A percentile compares a stretch with the other conserved stretches of the same genome.
These are phyloP conservation scores for Sporothrix curviconia DNA, from an alignment of 2,329 filamentous ascomycete genomes.

Conservation along the genomic window DNA sequence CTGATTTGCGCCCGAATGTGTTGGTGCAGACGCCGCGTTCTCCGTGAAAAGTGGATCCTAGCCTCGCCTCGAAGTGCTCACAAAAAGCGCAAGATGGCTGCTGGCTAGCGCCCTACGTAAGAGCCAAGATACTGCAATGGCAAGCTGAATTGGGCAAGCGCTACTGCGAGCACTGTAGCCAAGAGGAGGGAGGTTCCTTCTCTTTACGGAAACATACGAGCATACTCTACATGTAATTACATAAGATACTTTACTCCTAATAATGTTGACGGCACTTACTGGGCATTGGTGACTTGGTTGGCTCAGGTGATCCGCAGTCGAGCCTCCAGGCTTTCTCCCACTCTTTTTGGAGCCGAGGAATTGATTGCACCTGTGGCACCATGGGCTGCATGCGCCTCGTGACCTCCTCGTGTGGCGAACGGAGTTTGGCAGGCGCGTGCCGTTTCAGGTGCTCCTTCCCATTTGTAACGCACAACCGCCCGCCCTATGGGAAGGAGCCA, in stretches of 20 bases:
- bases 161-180: too few relatives aligned
- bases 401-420: too few relatives aligned
- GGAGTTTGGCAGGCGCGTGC: too few relatives aligned
- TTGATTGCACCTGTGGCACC: neutral
- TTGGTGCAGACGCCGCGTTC: neutral
- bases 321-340: too few relatives aligned
- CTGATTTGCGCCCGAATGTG: too few relatives aligned
- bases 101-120: neutral
- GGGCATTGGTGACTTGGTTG: neutral
- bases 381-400: too few relatives aligned
- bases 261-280: neutral
- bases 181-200: too few relatives aligned
- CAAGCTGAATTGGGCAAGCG: constrained; percentile 4
- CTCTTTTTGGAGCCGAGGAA: neutral
- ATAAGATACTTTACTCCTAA: too few relatives aligned
- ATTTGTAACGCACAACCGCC: neutral
- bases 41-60: neutral
- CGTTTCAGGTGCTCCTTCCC: too few relatives aligned
- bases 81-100: too few relatives aligned
- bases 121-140: neutral
- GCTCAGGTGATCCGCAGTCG: neutral
- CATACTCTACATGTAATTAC: too few relatives aligned
- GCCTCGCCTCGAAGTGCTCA: neutral
- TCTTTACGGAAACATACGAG: too few relatives aligned
- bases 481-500: neutral